A percentile compares a stretch with the other conserved stretches of the same genome.
Evolutionary conservation across 345 rosid species (phyloP).

Genomic region (Physaria fendleri): DNA sequence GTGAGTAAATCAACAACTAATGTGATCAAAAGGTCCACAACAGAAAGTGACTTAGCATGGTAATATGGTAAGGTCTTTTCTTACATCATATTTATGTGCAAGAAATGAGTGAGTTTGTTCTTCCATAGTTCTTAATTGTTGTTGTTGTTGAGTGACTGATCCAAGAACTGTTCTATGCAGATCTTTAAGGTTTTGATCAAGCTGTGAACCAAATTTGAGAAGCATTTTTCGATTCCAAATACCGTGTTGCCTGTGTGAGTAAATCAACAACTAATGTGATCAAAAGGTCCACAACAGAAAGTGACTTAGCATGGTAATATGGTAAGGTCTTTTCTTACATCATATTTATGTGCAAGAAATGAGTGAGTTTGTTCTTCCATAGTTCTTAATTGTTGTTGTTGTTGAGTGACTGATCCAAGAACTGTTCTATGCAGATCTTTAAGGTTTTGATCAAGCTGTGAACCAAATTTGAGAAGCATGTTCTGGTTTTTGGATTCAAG

Average conservation of each 20-base stretch:
- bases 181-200: conserved; percentile 64
- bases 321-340: conserved; percentile 41
- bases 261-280: conserved; percentile 14
- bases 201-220: conserved; percentile 91
- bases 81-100: conserved; percentile 76
- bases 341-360: conserved; percentile 67
- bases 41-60: not conserved
- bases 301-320: not conserved
- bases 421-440: conserved; percentile 60
- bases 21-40: conserved; percentile 1
- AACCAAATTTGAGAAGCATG: conserved; percentile 70
- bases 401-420: conserved; percentile 75
- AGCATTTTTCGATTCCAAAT: conserved; percentile 51
- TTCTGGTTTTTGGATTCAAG: conserved; percentile 71
- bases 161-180: conserved; percentile 63
- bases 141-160: conserved; percentile 81
- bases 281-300: not conserved
- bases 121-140: conserved; percentile 73
- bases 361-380: conserved; percentile 67
- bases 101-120: conserved; percentile 57
- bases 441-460: conserved; percentile 74
- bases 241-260: conserved; percentile 50
- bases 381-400: conserved; percentile 69
- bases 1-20: conserved; percentile 7
- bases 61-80: not conserved